These are phyloP conservation scores for Beauveria sp. DNA, from an alignment of 2,329 filamentous ascomycete species.

Conservation along the genomic window DNA sequence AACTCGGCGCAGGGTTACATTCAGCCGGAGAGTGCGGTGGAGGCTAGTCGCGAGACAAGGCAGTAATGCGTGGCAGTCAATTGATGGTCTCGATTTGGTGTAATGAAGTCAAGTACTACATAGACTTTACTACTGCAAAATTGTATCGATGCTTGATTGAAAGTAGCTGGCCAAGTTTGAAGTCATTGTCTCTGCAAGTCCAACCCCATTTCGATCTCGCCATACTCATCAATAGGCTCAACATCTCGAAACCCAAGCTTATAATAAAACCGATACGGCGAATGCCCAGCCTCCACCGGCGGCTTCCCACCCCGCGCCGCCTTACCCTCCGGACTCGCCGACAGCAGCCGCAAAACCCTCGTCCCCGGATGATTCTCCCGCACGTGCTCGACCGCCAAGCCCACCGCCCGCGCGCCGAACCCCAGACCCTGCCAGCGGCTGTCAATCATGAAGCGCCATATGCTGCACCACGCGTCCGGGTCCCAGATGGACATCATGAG, in stretches of 20 bases:
- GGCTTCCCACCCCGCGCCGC: neutral
- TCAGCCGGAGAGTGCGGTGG: conserved; percentile 32
- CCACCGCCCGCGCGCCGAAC: neutral
- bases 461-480: conserved; percentile 5
- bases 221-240: conserved; percentile 1
- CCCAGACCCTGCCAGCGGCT: neutral
- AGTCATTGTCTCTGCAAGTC: neutral
- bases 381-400: conserved; percentile 4
- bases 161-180: too few species aligned
- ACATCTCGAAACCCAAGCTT: conserved; percentile 9
- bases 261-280: conserved; percentile 9
- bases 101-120: too few species aligned
- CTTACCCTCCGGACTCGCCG: conserved; percentile 6
- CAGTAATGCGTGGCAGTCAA: neutral
- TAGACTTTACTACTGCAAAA: too few species aligned
- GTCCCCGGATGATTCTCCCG: neutral
- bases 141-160: too few species aligned
- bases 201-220: conserved; percentile 7
- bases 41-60: conserved; percentile 24
- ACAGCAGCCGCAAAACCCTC: neutral
- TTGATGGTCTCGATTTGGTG: neutral
- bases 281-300: neutral
- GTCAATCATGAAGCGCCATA: conserved; percentile 9
- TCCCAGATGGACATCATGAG: conserved; percentile 12
- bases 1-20: conserved; percentile 34